Conservation (phyloP, 2,329 filamentous ascomycete species). For the Colletotrichum tabaci region DNA sequence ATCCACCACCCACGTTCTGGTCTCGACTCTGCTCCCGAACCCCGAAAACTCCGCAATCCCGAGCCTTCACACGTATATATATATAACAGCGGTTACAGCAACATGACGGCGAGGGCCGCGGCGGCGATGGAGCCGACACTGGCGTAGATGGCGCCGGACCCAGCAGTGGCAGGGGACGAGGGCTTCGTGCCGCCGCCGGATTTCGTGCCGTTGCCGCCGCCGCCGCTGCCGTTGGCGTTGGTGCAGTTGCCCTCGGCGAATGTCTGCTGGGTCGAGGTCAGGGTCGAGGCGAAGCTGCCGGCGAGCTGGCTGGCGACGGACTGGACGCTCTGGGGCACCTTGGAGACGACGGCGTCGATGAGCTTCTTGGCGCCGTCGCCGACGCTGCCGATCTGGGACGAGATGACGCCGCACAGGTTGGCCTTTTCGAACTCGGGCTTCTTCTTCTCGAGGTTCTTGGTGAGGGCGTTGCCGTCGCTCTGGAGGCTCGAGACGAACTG, state of each 20-base stretch:
- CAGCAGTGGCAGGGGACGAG: conserved; percentile 14
- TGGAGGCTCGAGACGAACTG: conserved; percentile 45
- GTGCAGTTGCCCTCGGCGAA: conserved; percentile 50
- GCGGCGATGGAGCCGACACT: conserved; percentile 27
- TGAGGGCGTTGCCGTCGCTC: conserved; percentile 46
- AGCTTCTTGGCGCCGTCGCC: conserved; percentile 47
- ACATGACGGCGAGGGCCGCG: conserved; percentile 26
- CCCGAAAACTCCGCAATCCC: conserved; percentile 2
- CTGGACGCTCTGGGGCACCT: conserved; percentile 50
- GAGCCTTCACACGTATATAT: too few relatives aligned
- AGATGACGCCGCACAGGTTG: conserved; percentile 48
- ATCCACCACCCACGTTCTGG: neutral
- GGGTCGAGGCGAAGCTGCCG: conserved; percentile 45
- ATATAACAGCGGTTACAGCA: conserved; percentile 16
- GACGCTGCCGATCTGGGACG: conserved; percentile 46
- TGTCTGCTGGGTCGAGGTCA: conserved; percentile 45
- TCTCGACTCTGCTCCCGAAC: conserved; percentile 3
- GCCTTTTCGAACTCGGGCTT: conserved; percentile 49
- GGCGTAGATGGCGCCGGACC: conserved; percentile 9
- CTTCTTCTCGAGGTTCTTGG: conserved; percentile 47
- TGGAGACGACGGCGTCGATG: conserved; percentile 49
- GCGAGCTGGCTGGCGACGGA: conserved; percentile 48
- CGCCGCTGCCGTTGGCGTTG: conserved; percentile 45
- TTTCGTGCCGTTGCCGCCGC: conserved; percentile 25
- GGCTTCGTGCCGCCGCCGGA: conserved; percentile 5